These are phyloP conservation scores for Verticillium nubilum DNA, from an alignment of 2,329 filamentous ascomycete species.

Conservation along the genomic window DNA sequence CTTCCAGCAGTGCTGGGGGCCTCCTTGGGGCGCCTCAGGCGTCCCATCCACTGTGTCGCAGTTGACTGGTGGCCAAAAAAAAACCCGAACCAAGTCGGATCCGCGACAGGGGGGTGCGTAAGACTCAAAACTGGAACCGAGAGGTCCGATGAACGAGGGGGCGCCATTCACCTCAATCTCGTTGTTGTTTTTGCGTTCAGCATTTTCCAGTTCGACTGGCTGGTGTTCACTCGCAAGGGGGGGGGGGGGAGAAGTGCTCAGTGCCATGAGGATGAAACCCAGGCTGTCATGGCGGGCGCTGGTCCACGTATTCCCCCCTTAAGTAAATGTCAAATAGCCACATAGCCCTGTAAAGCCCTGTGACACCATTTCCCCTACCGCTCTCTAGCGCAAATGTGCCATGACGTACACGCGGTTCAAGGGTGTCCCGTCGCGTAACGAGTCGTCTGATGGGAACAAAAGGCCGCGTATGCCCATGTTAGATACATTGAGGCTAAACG, in stretches of 20 bases:
- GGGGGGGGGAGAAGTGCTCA: background rate
- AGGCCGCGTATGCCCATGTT: background rate
- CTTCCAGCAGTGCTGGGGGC: no score
- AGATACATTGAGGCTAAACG: background rate
- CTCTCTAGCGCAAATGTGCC: slow-evolving; percentile 6
- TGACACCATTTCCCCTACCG: background rate
- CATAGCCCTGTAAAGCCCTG: background rate
- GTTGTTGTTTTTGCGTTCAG: background rate
- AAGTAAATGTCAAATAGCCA: slow-evolving; percentile 6
- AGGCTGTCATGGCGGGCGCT: background rate
- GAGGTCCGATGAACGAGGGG: background rate
- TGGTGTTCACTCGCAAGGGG: background rate
- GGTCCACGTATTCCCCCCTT: background rate
- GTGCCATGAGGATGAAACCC: background rate
- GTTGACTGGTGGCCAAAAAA: background rate
- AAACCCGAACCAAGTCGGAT: background rate
- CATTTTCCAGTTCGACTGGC: background rate
- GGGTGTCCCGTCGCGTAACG: background rate
- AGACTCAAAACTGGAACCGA: background rate
- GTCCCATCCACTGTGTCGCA: background rate
- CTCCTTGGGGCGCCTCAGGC: background rate
- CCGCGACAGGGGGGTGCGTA: background rate
- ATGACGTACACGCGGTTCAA: slow-evolving; percentile 12
- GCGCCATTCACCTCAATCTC: background rate
- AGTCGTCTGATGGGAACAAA: background rate